phyloP scores from a whole-genome alignment of 2,329 filamentous ascomycete genomes.

The Aspergillus uvarum region DNA sequence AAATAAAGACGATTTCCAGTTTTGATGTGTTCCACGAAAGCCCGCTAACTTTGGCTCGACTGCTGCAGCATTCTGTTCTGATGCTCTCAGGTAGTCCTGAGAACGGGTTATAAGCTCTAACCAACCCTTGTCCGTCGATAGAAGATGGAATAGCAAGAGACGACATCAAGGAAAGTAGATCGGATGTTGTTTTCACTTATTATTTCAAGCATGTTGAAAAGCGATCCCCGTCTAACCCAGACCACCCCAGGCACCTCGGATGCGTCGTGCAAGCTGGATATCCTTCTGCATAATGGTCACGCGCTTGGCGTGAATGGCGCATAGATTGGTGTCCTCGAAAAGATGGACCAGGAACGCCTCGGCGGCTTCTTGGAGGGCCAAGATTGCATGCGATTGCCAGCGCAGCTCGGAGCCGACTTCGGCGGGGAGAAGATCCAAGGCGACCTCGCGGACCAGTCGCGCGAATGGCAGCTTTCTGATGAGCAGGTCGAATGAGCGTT shows the following conservation, averaged over 20 bases:
- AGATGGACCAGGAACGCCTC: slow-evolving; percentile 94
- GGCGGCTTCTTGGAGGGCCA: slow-evolving; percentile 90
- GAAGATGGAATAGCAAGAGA: neutral
- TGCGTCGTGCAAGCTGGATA: slow-evolving; percentile 84
- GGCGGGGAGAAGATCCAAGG: slow-evolving; percentile 59
- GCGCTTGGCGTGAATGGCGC: slow-evolving; percentile 93
- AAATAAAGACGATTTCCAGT: neutral
- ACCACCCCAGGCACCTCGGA: slow-evolving; percentile 75
- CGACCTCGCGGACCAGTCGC: slow-evolving; percentile 53
- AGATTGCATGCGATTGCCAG: slow-evolving; percentile 95
- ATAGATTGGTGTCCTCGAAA: slow-evolving; percentile 96
- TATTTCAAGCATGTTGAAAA: neutral
- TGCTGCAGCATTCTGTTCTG: neutral
- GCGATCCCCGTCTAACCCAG: slow-evolving; percentile 49
- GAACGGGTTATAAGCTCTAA: neutral
- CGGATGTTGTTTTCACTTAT: neutral
- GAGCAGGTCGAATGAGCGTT: slow-evolving; percentile 84
- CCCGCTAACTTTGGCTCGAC: neutral
- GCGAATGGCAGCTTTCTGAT: slow-evolving; percentile 60
- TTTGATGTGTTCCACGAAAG: neutral
- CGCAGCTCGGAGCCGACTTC: slow-evolving; percentile 67
- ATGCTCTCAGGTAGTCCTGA: neutral
- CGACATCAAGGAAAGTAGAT: neutral
- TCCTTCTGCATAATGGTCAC: slow-evolving; percentile 98
- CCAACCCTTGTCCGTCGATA: neutral